Evolutionary conservation across 306 rosid species (phyloP).

Genomic region (Quercus parvula): DNA sequence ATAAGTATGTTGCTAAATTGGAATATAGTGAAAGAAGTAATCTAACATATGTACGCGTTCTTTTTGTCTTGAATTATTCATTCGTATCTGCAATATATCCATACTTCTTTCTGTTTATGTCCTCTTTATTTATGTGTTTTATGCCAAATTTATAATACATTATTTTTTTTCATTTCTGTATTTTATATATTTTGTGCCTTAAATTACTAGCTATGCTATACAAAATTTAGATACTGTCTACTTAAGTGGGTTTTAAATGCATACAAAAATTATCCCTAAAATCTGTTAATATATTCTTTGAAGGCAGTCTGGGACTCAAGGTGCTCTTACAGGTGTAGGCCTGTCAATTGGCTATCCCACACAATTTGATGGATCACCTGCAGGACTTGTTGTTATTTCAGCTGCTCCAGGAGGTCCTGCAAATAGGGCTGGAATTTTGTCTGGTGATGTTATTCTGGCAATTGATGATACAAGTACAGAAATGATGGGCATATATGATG

Average conservation of each 20-base stretch:
- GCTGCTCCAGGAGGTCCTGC: constrained; percentile 97
- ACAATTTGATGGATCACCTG: constrained; percentile 48
- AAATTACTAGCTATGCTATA: too few relatives aligned
- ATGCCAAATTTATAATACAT: too few relatives aligned
- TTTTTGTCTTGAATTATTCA: too few relatives aligned
- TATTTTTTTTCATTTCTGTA: too few relatives aligned
- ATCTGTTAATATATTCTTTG: constrained; percentile 49
- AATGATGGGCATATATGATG: constrained; percentile 86
- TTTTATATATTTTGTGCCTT: too few relatives aligned
- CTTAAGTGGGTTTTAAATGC: constrained; percentile 15
- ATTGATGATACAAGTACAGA: constrained; percentile 80
- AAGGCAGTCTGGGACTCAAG: constrained; percentile 99
- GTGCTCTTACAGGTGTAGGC: constrained; percentile 92
- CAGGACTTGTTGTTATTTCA: constrained; percentile 79
- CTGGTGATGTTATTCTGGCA: constrained; percentile 83
- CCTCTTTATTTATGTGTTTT: too few relatives aligned
- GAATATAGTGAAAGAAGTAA: too few relatives aligned
- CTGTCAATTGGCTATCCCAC: constrained; percentile 88
- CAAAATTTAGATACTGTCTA: background rate
- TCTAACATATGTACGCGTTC: too few relatives aligned
- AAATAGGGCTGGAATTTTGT: constrained; percentile 70
- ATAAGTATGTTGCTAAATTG: too few relatives aligned
- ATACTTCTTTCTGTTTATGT: too few relatives aligned
- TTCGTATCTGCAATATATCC: too few relatives aligned
- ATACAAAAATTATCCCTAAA: constrained; percentile 26